Evolutionary conservation across 148 eudicot species (phyloP), one percentile per base, ranked within the genome.

Genomic region (Vaccinium corymbosum): DNA sequence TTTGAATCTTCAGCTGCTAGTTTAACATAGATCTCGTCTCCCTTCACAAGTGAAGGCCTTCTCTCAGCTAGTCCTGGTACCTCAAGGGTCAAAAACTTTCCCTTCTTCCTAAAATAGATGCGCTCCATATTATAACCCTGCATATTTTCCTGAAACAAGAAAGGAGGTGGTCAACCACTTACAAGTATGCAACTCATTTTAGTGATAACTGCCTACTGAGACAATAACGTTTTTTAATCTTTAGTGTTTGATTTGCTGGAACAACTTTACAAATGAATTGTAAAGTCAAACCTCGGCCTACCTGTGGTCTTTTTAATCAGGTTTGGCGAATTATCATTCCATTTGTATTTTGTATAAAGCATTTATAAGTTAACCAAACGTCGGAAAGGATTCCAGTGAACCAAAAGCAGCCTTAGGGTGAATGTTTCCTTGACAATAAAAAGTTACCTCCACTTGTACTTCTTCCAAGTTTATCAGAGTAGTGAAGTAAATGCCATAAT

Each of bases 41-140:
- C 94, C 85, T 82, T 85, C 79, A 94, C 98, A 87, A 95, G 94
- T 51, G 98, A 95, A 81, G 98, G 98, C 79, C 98, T 88, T 88
- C 86, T 91, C 89, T 95, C 98, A 61, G 98, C 98, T 80, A 95
- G 86, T 42, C 77, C 98, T 32, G 94, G 96, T 62, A 97, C 98
- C 90, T 95, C 95, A 50, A 97, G 92, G 78, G 89, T 80, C 85
- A 97, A 86, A 51, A 87, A 90, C 19, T 73, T 81, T 51, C 92
- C 91, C 86, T 82, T 92, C 51, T 83, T 89, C 84, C 83, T 91
- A 90, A 97, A 84, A 17, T 87, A 48, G n/a, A 90, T 91, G 52
- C 74, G 27, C 82, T 97, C 93, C 98, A 97, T 94, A 75, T 94
- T 89, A 83, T 94, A 97, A 27, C 86, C 89, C 84, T 89, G 85